Evolutionary conservation across 257 asterid species (phyloP).

Genomic region (Thymus quinquecostatus): DNA sequence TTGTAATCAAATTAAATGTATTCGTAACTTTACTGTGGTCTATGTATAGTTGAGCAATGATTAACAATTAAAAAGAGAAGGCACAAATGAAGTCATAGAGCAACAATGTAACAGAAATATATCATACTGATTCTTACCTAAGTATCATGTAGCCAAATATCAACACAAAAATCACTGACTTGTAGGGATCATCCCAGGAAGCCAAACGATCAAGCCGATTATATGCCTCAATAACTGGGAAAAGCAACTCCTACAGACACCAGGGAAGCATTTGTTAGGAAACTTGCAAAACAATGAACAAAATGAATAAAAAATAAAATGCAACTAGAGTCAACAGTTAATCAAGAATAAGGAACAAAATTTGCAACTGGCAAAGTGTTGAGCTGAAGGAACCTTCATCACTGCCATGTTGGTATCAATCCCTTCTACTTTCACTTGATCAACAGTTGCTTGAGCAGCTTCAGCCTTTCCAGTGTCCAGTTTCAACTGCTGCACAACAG

Average conservation of each 20-base stretch:
- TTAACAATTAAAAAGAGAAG: conserved; percentile 2
- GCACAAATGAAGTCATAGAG: not conserved
- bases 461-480: conserved; percentile 79
- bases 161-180: conserved; percentile 61
- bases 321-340: too few relatives aligned
- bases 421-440: conserved; percentile 94
- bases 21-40: not conserved
- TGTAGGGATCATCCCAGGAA: conserved; percentile 82
- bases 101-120: conserved; percentile 18
- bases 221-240: conserved; percentile 54
- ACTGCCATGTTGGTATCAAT: conserved; percentile 86
- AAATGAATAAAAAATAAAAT: not conserved
- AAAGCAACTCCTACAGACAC: conserved; percentile 71
- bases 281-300: conserved; percentile 14
- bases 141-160: conserved; percentile 59
- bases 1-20: not conserved
- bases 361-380: conserved; percentile 23
- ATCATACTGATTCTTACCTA: conserved; percentile 43
- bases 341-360: conserved; percentile 21
- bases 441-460: conserved; percentile 93
- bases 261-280: conserved; percentile 30
- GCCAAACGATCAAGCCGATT: conserved; percentile 56
- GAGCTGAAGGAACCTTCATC: conserved; percentile 61
- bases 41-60: conserved; percentile 12
- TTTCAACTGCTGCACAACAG: conserved; percentile 72